phyloP scores from a whole-genome alignment of 257 asterid genomes.

The Solanum clarkiae region DNA sequence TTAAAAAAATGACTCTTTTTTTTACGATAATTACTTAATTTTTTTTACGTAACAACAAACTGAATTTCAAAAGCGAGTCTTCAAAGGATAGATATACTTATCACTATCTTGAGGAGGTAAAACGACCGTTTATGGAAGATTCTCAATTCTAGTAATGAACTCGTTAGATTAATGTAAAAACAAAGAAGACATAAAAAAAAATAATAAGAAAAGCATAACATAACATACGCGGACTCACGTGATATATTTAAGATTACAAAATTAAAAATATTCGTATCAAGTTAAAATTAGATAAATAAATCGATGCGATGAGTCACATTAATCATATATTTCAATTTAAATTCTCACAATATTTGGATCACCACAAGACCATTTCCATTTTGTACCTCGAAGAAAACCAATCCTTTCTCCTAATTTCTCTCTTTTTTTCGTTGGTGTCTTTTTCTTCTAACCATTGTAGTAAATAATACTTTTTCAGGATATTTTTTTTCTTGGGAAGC shows the following conservation, averaged over 20 bases:
- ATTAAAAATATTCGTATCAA: not conserved
- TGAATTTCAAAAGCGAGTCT: no score
- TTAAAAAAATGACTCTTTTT: not conserved
- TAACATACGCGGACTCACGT: not conserved
- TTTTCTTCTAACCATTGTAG: not conserved
- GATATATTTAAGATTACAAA: not conserved
- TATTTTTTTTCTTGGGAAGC: slow-evolving; percentile 26
- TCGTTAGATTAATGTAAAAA: not conserved
- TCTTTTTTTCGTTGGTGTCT: not conserved
- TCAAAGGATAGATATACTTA: not conserved
- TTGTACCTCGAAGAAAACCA: not conserved
- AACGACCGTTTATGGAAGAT: no score
- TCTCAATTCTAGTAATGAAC: rapidly evolving
- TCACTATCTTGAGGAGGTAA: rapidly evolving
- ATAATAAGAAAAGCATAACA: not conserved
- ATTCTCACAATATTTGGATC: slow-evolving; percentile 46
- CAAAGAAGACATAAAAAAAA: not conserved
- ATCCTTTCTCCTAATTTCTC: not conserved
- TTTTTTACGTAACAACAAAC: no score
- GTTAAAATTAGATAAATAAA: rapidly evolving
- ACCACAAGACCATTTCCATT: slow-evolving; percentile 48
- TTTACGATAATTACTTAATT: no score
- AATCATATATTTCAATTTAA: not conserved
- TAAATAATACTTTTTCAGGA: not conserved
- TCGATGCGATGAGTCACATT: not conserved